Evolutionary conservation across 305 asterid genomes (phyloP).

Genomic region (Caryopteris hybrid): DNA sequence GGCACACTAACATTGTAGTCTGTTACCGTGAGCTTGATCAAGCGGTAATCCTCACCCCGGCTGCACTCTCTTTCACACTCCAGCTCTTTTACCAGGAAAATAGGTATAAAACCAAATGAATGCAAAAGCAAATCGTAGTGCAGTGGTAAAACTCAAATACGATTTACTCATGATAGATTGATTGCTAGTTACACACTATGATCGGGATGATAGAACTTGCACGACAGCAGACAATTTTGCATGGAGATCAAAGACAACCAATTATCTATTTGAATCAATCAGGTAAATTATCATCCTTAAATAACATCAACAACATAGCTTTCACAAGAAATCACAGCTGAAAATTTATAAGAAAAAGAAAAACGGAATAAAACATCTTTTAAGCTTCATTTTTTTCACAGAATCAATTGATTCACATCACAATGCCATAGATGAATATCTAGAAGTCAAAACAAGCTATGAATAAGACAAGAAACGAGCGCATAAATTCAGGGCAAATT

Average conservation of each 20-base stretch:
- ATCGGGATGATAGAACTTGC: neutral
- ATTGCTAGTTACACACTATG: no score
- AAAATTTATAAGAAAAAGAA: neutral
- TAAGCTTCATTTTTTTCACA: neutral
- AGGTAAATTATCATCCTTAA: neutral
- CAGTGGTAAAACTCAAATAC: neutral
- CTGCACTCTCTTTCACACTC: constrained; percentile 98
- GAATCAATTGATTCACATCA: neutral
- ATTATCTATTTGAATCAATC: neutral
- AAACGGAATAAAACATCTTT: neutral
- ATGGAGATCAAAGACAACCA: neutral
- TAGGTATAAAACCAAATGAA: neutral
- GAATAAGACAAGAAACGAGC: neutral
- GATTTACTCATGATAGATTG: neutral
- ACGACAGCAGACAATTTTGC: neutral
- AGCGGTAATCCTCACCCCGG: constrained; percentile 92
- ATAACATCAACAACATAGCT: neutral
- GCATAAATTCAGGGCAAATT: neutral
- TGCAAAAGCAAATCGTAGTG: constrained; percentile 5
- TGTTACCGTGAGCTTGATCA: constrained; percentile 84
- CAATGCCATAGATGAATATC: neutral
- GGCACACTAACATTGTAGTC: constrained; percentile 57
- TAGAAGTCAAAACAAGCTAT: neutral
- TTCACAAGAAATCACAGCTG: neutral
- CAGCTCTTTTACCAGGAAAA: constrained; percentile 47